Base-by-base conservation (phyloP, 441 rosid genomes). In the Pelargonium myrrhifolium region DNA sequence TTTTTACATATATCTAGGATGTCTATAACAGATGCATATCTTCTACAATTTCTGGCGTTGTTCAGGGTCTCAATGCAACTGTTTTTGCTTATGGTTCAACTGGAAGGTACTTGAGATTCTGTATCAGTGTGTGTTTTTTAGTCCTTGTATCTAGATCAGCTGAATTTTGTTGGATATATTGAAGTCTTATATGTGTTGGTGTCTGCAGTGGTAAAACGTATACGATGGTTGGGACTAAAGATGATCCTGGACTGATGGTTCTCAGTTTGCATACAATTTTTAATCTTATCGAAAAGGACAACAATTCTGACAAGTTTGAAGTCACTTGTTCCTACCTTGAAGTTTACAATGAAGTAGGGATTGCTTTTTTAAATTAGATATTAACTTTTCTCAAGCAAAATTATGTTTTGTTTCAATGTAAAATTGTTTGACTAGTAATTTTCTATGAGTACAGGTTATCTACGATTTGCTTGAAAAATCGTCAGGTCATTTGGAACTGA, bases 221-320 rank as follows among this genome's bases (percentile, higher is more conserved):
- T 79, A 89, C 98, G n/a, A 90, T 93, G 97, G 97, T 93, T 76
- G 98, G 98, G 74, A 85, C 82, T 31, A 71, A 73, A 69, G 79
- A 81, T 73, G 97, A 93, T 73, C 98, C 97, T 64, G 98, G 98
- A 72, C 90, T 93, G 72, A 93, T 93, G 98, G 94, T 93, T 83
- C 93, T 90, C 71, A 86, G 98, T 74, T 73, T 90, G 86, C 79
- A 87, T 72, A 87, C 92, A 7, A 80, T 93, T 24, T 93, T 93
- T 74, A 83, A 85, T 76, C 86, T 81, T 75, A 87, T 93, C 20
- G 81, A 80, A 76, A 77, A 74, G 76, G 89, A 86, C 64, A 84
- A 80, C 68, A 82, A 83, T 79, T 81, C 87, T n/a, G 88, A 89
- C 72, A 86, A 80, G 5, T 85, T 90, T 80, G 90, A 93, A 80